phyloP scores from a whole-genome alignment of 169 alveolate species.

The Eimeria tenella region DNA sequence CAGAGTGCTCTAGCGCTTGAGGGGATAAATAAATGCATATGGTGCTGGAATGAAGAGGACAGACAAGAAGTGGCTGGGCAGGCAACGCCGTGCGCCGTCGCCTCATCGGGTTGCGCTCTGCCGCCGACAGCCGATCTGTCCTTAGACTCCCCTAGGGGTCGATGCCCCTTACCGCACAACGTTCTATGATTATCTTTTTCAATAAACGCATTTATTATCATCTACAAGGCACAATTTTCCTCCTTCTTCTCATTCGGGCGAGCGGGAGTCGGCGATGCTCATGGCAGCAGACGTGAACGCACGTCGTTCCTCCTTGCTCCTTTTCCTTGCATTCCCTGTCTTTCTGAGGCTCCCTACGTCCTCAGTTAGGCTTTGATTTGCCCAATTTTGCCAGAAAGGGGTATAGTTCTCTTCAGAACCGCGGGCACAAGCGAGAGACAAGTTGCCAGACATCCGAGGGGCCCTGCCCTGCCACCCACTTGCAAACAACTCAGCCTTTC shows the following conservation, averaged over 20 bases:
- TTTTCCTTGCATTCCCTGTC: slow-evolving; percentile 31
- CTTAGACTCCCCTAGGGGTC: background rate
- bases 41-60: background rate
- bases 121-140: slow-evolving; percentile 29
- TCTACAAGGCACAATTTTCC: background rate
- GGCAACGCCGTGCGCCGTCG: slow-evolving; percentile 12
- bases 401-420: background rate
- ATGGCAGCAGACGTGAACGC: slow-evolving; percentile 7
- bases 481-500: slow-evolving; percentile 26
- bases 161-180: background rate
- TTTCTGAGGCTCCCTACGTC: background rate
- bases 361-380: background rate
- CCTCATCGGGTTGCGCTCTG: slow-evolving; percentile 47
- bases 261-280: slow-evolving; percentile 19
- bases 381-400: background rate
- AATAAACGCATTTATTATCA: background rate
- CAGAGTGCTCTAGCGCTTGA: background rate
- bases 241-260: background rate
- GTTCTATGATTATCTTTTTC: slow-evolving; percentile 6
- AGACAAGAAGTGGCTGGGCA: background rate
- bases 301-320: background rate
- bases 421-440: background rate
- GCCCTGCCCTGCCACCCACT: slow-evolving; percentile 39
- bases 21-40: background rate
- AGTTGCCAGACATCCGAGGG: slow-evolving; percentile 20